phyloP scores from a whole-genome alignment of 306 rosid species.

The Quercus glauca region DNA sequence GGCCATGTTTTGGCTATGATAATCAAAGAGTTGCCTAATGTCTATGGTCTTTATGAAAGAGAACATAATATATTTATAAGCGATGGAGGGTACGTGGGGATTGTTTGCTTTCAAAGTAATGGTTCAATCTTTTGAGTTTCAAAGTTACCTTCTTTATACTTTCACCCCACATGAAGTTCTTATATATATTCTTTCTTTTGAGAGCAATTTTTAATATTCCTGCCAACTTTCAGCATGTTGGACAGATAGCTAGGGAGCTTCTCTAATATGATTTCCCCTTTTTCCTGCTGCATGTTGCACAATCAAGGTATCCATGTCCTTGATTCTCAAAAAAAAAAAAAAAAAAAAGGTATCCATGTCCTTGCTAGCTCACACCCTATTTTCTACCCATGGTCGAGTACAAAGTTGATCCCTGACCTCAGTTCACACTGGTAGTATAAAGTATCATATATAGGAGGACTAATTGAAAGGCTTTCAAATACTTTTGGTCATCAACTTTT shows the following conservation, averaged over 20 bases:
- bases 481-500: no score
- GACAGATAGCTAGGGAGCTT: neutral
- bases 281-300: neutral
- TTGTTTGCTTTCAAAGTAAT: conserved; percentile 32
- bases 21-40: conserved; percentile 10
- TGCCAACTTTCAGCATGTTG: conserved; percentile 4
- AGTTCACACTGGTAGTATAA: neutral
- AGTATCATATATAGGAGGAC: neutral
- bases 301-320: neutral
- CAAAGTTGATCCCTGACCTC: neutral
- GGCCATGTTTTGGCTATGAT: conserved; percentile 43
- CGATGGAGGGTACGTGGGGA: neutral
- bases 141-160: conserved; percentile 41
- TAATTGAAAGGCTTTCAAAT: neutral
- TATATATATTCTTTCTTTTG: conserved; percentile 58
- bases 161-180: conserved; percentile 42
- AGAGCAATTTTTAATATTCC: conserved; percentile 48
- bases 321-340: no score
- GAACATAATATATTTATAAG: conserved; percentile 32
- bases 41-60: neutral
- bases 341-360: neutral
- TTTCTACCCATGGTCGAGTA: neutral
- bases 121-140: conserved; percentile 26
- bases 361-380: neutral
- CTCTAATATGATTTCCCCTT: neutral